Percentiles rank a stretch among this genome's conserved stretches.
Evolutionary conservation across 2,329 filamentous ascomycete genomes (phyloP).

Genomic region (Ophiognomonia clavigignenti-juglandacearum): DNA sequence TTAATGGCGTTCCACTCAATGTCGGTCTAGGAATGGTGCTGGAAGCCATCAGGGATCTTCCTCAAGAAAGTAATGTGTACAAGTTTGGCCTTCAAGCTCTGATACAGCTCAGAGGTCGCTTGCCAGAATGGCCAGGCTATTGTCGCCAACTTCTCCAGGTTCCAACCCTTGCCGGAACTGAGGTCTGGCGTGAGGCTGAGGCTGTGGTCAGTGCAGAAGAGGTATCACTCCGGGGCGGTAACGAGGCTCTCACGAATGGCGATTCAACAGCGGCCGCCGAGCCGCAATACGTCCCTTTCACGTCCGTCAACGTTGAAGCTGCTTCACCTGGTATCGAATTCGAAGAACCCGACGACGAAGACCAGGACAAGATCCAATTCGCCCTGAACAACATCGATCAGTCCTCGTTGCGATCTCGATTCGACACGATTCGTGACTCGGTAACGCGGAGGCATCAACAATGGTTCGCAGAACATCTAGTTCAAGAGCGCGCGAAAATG

Average conservation of each 20-base stretch:
- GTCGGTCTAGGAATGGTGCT: conserved; percentile 96
- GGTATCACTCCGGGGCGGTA: conserved; percentile 47
- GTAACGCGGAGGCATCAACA: conserved; percentile 80
- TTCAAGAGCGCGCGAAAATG: conserved; percentile 93
- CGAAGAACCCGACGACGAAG: conserved; percentile 77
- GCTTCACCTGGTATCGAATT: conserved; percentile 59
- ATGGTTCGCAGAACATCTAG: conserved; percentile 94
- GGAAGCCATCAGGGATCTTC: conserved; percentile 86
- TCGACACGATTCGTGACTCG: conserved; percentile 72
- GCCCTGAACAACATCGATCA: conserved; percentile 95
- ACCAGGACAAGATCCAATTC: conserved; percentile 91
- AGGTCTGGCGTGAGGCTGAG: conserved; percentile 77
- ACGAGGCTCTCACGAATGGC: conserved; percentile 63
- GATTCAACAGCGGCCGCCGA: conserved; percentile 50
- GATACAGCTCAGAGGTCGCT: conserved; percentile 76
- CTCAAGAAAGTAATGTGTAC: conserved; percentile 86
- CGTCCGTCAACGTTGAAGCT: conserved; percentile 71
- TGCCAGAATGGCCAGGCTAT: conserved; percentile 93
- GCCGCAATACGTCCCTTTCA: conserved; percentile 65
- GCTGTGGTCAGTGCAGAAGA: conserved; percentile 70
- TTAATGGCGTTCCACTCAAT: conserved; percentile 84
- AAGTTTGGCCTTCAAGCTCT: conserved; percentile 96
- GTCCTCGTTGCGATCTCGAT: conserved; percentile 79
- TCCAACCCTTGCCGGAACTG: conserved; percentile 75
- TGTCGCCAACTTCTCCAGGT: conserved; percentile 82